phyloP scores from a whole-genome alignment of 805 yeast genomes.

The Wickerhamiella bombiphila region DNA sequence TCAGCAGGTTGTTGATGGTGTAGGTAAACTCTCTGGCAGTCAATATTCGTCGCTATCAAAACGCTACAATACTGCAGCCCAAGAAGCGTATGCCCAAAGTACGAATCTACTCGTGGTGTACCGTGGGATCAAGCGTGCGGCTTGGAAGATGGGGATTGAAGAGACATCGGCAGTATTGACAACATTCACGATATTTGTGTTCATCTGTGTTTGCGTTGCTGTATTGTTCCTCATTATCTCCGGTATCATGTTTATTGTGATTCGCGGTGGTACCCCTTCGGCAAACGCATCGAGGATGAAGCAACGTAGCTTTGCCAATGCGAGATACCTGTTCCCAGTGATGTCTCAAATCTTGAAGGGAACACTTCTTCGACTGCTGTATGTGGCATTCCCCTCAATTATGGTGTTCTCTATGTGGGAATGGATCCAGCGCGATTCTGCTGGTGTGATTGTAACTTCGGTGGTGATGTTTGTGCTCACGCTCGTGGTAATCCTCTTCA shows the following conservation, averaged over 20 bases:
- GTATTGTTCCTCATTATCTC: conserved; percentile 35
- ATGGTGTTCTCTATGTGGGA: conserved; percentile 76
- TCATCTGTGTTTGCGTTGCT: conserved; percentile 59
- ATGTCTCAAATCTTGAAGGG: conserved; percentile 72
- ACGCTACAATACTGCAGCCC: conserved; percentile 15
- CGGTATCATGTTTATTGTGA: background rate
- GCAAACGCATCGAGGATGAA: too few species aligned
- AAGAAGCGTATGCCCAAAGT: conserved; percentile 15
- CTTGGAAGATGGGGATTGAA: conserved; percentile 63
- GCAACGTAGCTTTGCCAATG: conserved; percentile 1
- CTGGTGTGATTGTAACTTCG: conserved; percentile 76
- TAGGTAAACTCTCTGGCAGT: background rate
- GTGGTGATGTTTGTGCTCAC: conserved; percentile 52
- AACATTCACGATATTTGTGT: conserved; percentile 71
- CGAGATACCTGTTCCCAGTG: conserved; percentile 21
- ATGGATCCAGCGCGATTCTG: conserved; percentile 65
- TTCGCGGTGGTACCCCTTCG: background rate
- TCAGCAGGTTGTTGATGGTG: background rate
- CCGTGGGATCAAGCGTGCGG: conserved; percentile 79
- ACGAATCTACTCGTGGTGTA: conserved; percentile 39
- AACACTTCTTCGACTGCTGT: conserved; percentile 58
- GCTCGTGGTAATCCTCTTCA: conserved; percentile 45
- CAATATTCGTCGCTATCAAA: conserved; percentile 1
- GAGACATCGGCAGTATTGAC: conserved; percentile 72
- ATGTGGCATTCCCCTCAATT: conserved; percentile 75